A percentile compares a stretch with the other conserved stretches of the same genome.
These are phyloP conservation scores for Vitis labrusca DNA, from an alignment of 164 flowering plant genomes.

Conservation along the genomic window DNA sequence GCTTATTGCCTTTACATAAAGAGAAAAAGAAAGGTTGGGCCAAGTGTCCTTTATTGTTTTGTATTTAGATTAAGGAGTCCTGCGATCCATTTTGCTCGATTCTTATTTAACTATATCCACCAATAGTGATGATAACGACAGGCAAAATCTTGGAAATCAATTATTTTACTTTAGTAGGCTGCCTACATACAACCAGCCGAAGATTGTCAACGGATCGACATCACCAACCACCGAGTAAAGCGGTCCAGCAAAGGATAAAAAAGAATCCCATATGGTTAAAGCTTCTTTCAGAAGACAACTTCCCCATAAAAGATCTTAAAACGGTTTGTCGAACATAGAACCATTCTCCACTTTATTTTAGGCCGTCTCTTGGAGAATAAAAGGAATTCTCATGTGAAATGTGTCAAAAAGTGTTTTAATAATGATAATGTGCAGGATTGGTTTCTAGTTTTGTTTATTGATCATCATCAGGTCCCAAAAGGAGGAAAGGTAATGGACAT, in stretches of 20 bases:
- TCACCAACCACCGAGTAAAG: constrained; percentile 16
- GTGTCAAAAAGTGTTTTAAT: not conserved
- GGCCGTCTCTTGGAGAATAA: not conserved
- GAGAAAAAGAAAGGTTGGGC: not conserved
- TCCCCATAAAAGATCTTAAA: not conserved
- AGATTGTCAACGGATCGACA: constrained; percentile 19
- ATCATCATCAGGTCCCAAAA: constrained; percentile 9
- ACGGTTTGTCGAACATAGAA: not conserved
- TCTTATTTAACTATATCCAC: not conserved
- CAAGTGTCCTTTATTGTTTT: not conserved
- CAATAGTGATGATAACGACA: constrained; percentile 1
- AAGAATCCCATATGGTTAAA: not conserved
- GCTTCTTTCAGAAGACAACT: constrained; percentile 3
- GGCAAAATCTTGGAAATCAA: constrained; percentile 11
- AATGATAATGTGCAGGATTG: not conserved
- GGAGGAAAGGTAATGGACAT: not conserved
- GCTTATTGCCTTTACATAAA: not conserved
- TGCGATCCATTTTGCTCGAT: too few species aligned
- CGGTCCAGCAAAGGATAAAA: too few species aligned
- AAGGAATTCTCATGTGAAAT: not conserved
- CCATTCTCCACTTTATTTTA: not conserved
- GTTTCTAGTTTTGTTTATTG: not conserved
- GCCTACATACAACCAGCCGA: constrained; percentile 7
- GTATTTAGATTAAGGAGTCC: too few species aligned
- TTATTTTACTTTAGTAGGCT: constrained; percentile 5